A percentile compares a stretch with the other conserved stretches of the same genome.
phyloP scores from a whole-genome alignment of 306 rosid species.

The Styphnolobium japonicum region DNA sequence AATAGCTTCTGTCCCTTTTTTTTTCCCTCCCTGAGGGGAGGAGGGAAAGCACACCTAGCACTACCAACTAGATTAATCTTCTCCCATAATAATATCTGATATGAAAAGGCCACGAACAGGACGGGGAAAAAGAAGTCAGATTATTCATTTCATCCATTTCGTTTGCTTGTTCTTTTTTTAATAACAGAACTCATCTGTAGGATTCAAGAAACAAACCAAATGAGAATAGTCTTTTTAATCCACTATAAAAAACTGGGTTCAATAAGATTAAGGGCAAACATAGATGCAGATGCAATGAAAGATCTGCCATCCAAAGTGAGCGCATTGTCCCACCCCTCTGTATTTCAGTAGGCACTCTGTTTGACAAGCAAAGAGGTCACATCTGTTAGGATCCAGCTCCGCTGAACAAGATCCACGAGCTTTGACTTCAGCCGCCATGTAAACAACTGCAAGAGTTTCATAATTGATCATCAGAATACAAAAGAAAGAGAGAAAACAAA shows the following conservation, averaged over 20 bases:
- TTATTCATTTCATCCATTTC: neutral
- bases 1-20: too few species aligned
- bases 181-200: neutral
- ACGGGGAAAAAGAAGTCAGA: neutral
- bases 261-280: neutral
- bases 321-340: neutral
- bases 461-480: neutral
- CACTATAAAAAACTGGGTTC: neutral
- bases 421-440: neutral
- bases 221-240: neutral
- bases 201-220: neutral
- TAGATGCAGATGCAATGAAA: constrained; percentile 10
- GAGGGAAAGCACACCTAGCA: too few species aligned
- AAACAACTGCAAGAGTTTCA: neutral
- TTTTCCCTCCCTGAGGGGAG: too few species aligned
- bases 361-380: neutral
- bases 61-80: too few species aligned
- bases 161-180: neutral
- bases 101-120: neutral
- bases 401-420: neutral
- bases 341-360: neutral
- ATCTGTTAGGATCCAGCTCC: constrained; percentile 3
- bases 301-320: neutral
- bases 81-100: neutral
- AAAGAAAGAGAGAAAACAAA: neutral